Evolutionary conservation across 768 basidiomycete species (phyloP), one percentile per base, ranked within the genome.

Genomic region (Mycena alexandri): DNA sequence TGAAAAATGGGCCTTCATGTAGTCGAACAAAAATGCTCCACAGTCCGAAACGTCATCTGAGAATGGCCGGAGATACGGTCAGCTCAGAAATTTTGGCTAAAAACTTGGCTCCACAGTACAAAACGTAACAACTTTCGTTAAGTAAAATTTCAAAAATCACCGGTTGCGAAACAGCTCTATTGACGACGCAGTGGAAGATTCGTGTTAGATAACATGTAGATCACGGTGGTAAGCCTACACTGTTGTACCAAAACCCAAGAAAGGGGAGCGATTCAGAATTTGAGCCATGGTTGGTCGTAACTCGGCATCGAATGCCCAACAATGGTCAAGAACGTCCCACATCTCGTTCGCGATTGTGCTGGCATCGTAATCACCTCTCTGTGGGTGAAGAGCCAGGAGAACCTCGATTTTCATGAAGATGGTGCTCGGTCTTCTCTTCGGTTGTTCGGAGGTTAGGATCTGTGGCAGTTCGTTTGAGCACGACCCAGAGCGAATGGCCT

Each of bases 401-500:
- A 43, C 43, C 13, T 57, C 17, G 25, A 44, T 12, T 22, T 24
- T 34, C 42, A 58, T 21, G 24, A 58, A 58, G 4, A n/a, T n/a
- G 44, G 11, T 58, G 44, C 42, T 58, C 24, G 56, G 56, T 22
- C 56, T n/a, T 46, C 56, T 14, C 21, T 58, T 58, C 25, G 25
- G 56, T 5, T 2, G 56, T 29, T 46, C 56, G 17, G 56, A n/a
- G 7, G n/a, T 58, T 43, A 58, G 19, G 11, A 58, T 58, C 56
- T 58, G 16, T 25, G 29, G 21, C 33, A 43, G 3, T 44, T 44
- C 29, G 36, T 43, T 57, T 48, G 5, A 48, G 47, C 50, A 51
- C 2, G 25, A 7, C 10, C 14, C 8, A 16, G 21, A 2, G n/a
- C 14, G 33, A n/a, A 9, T 29, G 25, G 19, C 16, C 2, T 6